Evolutionary conservation across 306 rosid species (phyloP), one percentile per base, ranked within the genome.

Genomic region (Potentilla sterilis): DNA sequence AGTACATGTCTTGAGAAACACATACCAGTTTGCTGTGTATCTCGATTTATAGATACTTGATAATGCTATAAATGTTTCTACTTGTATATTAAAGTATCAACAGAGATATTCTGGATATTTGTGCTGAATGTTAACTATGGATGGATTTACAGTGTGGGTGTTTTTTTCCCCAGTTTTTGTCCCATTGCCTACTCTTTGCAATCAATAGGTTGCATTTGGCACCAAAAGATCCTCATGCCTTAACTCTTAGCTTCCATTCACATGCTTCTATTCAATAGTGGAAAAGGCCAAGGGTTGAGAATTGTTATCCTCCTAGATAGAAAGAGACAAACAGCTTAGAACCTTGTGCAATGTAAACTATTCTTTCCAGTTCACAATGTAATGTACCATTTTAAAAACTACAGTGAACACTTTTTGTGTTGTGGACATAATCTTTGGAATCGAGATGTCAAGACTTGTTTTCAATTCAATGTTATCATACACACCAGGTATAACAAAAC

Each of bases 1-100:
- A 35, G 41, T 55, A 19, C 52, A 7, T 22, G 71, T 64, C 46
- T 66, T 40, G 48, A 28, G 78, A 72, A 65, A 75, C n/a, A 11
- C 13, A 57, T 54, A 52, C 72, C 38, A 59, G 61, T 43, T 21
- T 42, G 76, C 22, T 74, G 70, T 28, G 40, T 63, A 40, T 47
- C 19, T 24, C 54, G 67, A 57, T 22, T 22, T 6, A 9, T 70
- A 67, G 35, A 21, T 41, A n/a, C 72, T 67, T n/a, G 48, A 13
- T 42, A 42, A 21, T 65, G 47, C 69, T 38, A 22, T 10, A 35
- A 19, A 24, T 9, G 15, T 28, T 51, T 52, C 37, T 51, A 13
- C 64, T 51, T 37, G 75, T 71, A 71, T 35, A 52, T 71, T 49
- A 59, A 28, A 19, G 41, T 19, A 52, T 51, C 49, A 59, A 37